Evolutionary conservation across 2,329 filamentous ascomycete species (phyloP).

Genomic region (Fusarium paranaense): DNA sequence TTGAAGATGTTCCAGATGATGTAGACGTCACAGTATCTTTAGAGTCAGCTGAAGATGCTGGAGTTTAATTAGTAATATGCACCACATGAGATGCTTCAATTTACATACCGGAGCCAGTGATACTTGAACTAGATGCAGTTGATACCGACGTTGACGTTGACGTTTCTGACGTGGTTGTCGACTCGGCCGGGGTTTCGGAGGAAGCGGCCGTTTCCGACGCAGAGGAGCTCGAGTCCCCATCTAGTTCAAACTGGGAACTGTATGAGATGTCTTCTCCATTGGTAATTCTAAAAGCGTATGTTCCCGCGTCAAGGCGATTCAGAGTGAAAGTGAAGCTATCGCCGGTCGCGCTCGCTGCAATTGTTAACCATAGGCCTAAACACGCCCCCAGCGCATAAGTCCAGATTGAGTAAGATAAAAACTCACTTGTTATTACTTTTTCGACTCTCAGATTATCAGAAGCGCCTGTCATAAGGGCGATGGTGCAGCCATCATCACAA

Average conservation of each 20-base stretch:
- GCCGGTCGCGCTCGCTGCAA: neutral
- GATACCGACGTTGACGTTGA: neutral
- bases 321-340: neutral
- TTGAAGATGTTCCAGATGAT: neutral
- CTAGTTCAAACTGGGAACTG: neutral
- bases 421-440: neutral
- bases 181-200: neutral
- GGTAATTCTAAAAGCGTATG: neutral
- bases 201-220: neutral
- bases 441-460: neutral
- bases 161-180: neutral
- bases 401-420: neutral
- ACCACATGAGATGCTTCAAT: neutral
- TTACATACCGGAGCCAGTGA: neutral
- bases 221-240: neutral
- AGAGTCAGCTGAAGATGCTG: neutral
- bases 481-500: neutral
- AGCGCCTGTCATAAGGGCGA: neutral
- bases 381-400: neutral
- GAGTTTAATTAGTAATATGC: neutral
- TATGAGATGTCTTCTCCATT: neutral
- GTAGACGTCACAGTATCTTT: neutral
- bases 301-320: neutral
- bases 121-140: neutral
- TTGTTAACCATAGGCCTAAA: neutral